Evolutionary conservation across 441 rosid genomes (phyloP), one percentile per base, ranked within the genome.

Genomic region (Rhodomyrtus psidioides): DNA sequence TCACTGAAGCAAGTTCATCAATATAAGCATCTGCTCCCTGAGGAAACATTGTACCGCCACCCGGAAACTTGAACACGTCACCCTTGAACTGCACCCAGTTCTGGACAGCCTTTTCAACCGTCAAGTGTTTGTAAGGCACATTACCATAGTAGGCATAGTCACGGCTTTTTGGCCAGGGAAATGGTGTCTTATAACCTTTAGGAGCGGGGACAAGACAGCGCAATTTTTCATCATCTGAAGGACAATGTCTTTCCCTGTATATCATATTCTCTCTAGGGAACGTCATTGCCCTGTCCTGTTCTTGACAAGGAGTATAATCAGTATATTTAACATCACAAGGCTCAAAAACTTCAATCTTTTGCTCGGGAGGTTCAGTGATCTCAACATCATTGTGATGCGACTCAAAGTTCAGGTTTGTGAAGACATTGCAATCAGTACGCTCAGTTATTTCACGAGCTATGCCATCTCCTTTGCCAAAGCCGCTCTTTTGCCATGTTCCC

Each of bases 401-500:
- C 84, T 93, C 90, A 55, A 93, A 93, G 89, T 89, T 90, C 70
- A 94, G 92, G 57, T 94, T 88, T 6, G 92, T 86, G 84, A 92
- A 86, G 81, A 95, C 74, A 53, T 92, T 94, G 90, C 98, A 96
- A 79, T 94, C 96, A 16, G 95, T 90, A 85, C 90, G 91, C 87
- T 91, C 93, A 44, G 98, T 92, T 58, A 94, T 91, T 86, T 91
- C 93, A 83, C 92, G 86, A 3, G 98, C 97, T 87, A 97, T 91
- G 86, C 91, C 91, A 83, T 95, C 99, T 86, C 98, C 98, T 92
- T 91, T 96, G 55, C 98, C 98, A 81, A 95, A 95, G 28, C 98
- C 99, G 90, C 98, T 92, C 91, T 89, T 95, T 93, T 97, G 96
- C 99, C 99, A 97, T 83, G 98, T 94, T 86, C 99, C 99, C 88